These are phyloP conservation scores for Phytophthora pistaciae DNA, from an alignment of 352 stramenopile genomes.

Conservation along the genomic window DNA sequence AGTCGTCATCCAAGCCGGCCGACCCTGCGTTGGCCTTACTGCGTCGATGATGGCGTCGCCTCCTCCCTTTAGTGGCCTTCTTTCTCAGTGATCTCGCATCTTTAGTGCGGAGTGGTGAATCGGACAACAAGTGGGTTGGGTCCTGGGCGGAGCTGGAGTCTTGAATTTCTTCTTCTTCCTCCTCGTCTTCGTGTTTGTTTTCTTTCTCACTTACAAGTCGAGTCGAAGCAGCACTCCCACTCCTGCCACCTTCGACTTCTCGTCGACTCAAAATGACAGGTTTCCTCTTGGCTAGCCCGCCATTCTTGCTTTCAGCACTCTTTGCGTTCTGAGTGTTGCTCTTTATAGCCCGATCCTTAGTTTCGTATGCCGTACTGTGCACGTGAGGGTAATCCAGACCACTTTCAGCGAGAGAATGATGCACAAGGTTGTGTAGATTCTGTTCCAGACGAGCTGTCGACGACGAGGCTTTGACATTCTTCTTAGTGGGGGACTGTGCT, in stretches of 20 bases:
- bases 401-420: conserved; percentile 70
- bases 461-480: conserved; percentile 10
- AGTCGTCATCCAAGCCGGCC: conserved; percentile 13
- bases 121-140: background rate
- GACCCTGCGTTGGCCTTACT: conserved; percentile 2
- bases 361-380: conserved; percentile 17
- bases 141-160: background rate
- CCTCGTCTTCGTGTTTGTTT: conserved; percentile 6
- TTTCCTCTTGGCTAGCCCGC: conserved; percentile 16
- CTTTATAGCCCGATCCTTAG: conserved; percentile 1
- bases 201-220: background rate
- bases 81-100: conserved; percentile 1
- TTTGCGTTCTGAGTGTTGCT: background rate
- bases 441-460: conserved; percentile 45
- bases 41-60: conserved; percentile 12
- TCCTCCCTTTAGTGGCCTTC: background rate
- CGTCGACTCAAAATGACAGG: conserved; percentile 26
- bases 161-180: conserved; percentile 7
- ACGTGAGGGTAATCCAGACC: conserved; percentile 73
- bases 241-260: conserved; percentile 25
- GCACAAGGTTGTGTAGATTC: conserved; percentile 57
- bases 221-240: background rate
- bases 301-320: background rate
- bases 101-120: conserved; percentile 16
- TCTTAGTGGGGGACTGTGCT: background rate